These are phyloP conservation scores for Claviceps digitariae DNA, from an alignment of 2,329 filamentous ascomycete species.

Conservation along the genomic window DNA sequence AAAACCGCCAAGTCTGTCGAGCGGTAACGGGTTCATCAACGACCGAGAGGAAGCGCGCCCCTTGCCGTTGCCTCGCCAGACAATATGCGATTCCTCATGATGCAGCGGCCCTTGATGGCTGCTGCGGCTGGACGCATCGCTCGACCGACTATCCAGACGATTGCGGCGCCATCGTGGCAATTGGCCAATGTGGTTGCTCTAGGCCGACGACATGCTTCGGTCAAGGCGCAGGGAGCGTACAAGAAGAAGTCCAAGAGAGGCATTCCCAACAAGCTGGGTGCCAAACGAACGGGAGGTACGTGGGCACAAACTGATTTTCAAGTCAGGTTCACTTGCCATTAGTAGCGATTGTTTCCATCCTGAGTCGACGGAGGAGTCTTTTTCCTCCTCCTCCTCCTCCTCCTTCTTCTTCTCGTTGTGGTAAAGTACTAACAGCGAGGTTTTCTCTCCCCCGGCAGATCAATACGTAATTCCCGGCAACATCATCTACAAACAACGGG, in stretches of 20 bases:
- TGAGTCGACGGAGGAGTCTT: background rate
- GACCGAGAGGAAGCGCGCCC: background rate
- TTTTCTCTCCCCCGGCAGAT: constrained; percentile 34
- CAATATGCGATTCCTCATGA: constrained; percentile 31
- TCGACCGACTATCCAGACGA: background rate
- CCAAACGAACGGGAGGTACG: constrained; percentile 80
- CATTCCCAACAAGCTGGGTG: constrained; percentile 72
- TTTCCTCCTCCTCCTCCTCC: background rate
- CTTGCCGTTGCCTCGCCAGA: constrained; percentile 6
- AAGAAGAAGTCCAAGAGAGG: constrained; percentile 49
- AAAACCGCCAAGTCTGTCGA: background rate
- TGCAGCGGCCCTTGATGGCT: constrained; percentile 32
- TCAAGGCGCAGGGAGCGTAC: constrained; percentile 54
- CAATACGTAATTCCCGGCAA: constrained; percentile 92
- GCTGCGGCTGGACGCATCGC: constrained; percentile 14
- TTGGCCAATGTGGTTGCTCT: constrained; percentile 29
- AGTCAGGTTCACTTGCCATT: too few species aligned
- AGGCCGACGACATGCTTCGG: constrained; percentile 41
- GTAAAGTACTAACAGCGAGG: background rate
- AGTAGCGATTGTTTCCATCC: too few species aligned
- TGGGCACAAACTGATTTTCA: constrained; percentile 6
- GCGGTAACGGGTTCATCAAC: background rate
- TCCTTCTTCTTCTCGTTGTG: background rate
- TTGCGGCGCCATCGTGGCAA: constrained; percentile 10
- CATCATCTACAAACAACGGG: constrained; percentile 95